Evolutionary conservation across 306 rosid genomes (phyloP).

Genomic region (Trifolium repens): DNA sequence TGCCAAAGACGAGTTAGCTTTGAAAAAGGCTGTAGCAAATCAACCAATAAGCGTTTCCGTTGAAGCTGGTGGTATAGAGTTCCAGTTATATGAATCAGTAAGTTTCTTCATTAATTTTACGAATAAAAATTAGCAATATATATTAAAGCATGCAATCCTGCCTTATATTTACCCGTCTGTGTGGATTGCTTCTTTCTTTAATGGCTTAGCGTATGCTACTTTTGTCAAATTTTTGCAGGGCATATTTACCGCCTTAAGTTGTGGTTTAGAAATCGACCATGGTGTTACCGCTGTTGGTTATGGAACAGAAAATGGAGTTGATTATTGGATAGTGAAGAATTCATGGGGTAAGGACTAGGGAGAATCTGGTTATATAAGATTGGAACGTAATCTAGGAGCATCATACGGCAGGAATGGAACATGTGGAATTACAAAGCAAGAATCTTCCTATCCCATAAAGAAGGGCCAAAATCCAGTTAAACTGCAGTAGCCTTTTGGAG

Average conservation of each 20-base stretch:
- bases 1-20: constrained; percentile 58
- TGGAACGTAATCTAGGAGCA: constrained; percentile 74
- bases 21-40: constrained; percentile 72
- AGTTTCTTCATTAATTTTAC: constrained; percentile 30
- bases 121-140: neutral
- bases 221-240: constrained; percentile 56
- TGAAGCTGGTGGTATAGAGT: constrained; percentile 82
- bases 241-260: constrained; percentile 61
- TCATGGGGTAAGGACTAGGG: constrained; percentile 93
- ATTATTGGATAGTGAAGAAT: constrained; percentile 84
- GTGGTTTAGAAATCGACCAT: constrained; percentile 80
- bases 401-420: constrained; percentile 38
- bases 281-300: constrained; percentile 83
- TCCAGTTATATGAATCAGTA: constrained; percentile 79
- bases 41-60: constrained; percentile 86
- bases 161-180: neutral
- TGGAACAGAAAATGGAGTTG: constrained; percentile 69
- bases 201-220: neutral
- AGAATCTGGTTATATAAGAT: constrained; percentile 72
- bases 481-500: constrained; percentile 54
- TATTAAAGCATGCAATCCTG: neutral
- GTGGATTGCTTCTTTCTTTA: neutral
- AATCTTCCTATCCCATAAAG: constrained; percentile 80
- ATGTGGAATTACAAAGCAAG: constrained; percentile 74
- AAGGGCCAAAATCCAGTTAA: constrained; percentile 67